Evolutionary conservation across 352 stramenopile genomes (phyloP).

Genomic region (Pythium scleroteichum): DNA sequence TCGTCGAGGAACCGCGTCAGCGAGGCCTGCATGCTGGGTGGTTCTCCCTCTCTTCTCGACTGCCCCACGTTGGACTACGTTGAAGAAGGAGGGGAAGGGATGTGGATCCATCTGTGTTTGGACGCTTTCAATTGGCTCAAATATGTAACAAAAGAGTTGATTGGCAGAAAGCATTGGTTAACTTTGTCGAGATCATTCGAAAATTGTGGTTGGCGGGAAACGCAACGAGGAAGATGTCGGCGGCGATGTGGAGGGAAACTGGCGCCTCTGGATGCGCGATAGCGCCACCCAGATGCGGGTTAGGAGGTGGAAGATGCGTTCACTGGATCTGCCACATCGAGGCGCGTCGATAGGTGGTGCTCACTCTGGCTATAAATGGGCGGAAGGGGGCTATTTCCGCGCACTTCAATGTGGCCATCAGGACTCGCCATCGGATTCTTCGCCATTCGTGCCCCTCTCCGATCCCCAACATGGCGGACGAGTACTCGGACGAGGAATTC

Average conservation of each 20-base stretch:
- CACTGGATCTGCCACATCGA: not conserved
- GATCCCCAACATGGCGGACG: slow-evolving; percentile 30
- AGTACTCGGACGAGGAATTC: slow-evolving; percentile 67
- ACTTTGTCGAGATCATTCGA: slow-evolving; percentile 4
- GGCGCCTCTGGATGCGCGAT: not conserved
- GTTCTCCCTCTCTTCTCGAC: not conserved
- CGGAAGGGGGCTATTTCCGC: not conserved
- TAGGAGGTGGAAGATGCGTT: too few relatives aligned
- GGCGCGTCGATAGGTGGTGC: not conserved
- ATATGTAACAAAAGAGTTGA: not conserved
- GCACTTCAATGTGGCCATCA: too few relatives aligned
- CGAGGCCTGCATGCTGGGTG: slow-evolving; percentile 28
- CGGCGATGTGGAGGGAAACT: slow-evolving; percentile 4
- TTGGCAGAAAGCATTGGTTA: slow-evolving; percentile 13
- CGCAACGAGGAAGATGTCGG: not conserved
- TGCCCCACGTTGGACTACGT: slow-evolving; percentile 7
- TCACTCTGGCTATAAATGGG: not conserved
- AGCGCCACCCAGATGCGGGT: not conserved
- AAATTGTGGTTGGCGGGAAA: not conserved
- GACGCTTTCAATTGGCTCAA: slow-evolving; percentile 6
- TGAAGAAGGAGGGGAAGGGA: not conserved
- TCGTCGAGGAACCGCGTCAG: slow-evolving; percentile 66
- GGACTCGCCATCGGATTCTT: too few relatives aligned
- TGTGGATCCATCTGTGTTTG: not conserved
- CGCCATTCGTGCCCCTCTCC: too few relatives aligned